Evolutionary conservation across 176 grass and related monocot species (phyloP).

Genomic region (Cenchrus americanus): DNA sequence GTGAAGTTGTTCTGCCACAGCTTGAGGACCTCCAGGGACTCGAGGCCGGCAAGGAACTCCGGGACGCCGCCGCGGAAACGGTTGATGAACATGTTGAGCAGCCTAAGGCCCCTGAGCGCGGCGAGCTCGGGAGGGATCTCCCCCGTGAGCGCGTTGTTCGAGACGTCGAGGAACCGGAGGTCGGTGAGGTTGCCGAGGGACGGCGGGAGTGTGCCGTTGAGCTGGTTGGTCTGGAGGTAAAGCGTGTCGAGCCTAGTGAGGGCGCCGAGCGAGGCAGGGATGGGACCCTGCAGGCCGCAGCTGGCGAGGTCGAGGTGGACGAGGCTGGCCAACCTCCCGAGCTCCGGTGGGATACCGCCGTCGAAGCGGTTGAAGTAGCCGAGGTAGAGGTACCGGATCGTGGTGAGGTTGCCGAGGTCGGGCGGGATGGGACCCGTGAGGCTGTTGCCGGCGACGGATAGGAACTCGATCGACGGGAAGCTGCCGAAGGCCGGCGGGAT

Average conservation of each 20-base stretch:
- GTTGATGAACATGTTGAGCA: conserved; percentile 85
- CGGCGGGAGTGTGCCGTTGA: conserved; percentile 53
- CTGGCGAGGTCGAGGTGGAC: conserved; percentile 79
- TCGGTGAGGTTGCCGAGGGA: conserved; percentile 66
- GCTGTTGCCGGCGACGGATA: conserved; percentile 71
- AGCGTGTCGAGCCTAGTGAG: conserved; percentile 68
- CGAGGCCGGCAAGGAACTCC: conserved; percentile 50
- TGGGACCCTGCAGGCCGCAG: conserved; percentile 60
- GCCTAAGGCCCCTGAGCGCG: conserved; percentile 35
- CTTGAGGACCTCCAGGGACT: conserved; percentile 56
- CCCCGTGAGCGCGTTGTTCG: conserved; percentile 78
- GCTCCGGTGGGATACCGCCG: conserved; percentile 52
- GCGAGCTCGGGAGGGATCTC: conserved; percentile 67
- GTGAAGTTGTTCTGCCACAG: conserved; percentile 93
- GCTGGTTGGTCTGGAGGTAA: conserved; percentile 79
- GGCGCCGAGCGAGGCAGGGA: conserved; percentile 51
- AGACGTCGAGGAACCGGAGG: conserved; percentile 67
- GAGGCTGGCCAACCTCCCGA: conserved; percentile 49
- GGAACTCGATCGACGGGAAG: conserved; percentile 53
- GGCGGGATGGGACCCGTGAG: conserved; percentile 54
- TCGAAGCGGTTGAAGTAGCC: conserved; percentile 83
- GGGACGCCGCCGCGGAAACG: conserved; percentile 71
- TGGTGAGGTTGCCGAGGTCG: conserved; percentile 52
- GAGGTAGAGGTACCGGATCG: conserved; percentile 60
- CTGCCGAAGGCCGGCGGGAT: conserved; percentile 56